phyloP scores from a whole-genome alignment of 371 early-diverging fungal species.

The Mortierella sp. region DNA sequence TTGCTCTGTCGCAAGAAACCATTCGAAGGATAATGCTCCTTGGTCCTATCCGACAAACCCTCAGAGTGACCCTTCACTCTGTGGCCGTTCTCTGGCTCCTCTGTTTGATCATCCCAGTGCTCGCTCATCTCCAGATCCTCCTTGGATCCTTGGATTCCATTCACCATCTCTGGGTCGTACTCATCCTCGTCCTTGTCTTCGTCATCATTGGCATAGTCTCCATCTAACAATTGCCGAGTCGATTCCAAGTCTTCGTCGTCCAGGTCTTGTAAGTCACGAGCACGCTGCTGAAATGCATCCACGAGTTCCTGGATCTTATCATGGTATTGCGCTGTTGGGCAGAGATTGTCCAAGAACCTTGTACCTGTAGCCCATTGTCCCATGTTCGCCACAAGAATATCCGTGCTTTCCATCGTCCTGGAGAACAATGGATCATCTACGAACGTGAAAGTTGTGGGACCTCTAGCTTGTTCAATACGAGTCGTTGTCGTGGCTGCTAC shows the following conservation, averaged over 20 bases:
- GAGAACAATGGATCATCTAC: conserved; percentile 27
- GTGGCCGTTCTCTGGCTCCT: conserved; percentile 8
- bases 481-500: conserved; percentile 2
- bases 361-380: conserved; percentile 49
- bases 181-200: conserved; percentile 17
- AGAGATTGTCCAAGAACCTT: conserved; percentile 25
- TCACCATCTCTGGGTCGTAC: conserved; percentile 11
- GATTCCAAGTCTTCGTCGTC: conserved; percentile 18
- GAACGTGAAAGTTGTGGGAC: conserved; percentile 17
- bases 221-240: conserved; percentile 8
- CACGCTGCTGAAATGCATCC: conserved; percentile 21
- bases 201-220: neutral
- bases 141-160: neutral
- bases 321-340: conserved; percentile 34
- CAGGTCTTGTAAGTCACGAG: conserved; percentile 31
- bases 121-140: conserved; percentile 1
- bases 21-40: neutral
- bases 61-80: too few species aligned
- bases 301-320: conserved; percentile 21
- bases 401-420: conserved; percentile 1
- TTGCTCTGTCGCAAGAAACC: neutral
- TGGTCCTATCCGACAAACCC: too few species aligned
- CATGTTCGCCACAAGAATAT: conserved; percentile 36
- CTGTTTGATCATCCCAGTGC: conserved; percentile 24
- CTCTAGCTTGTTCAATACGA: conserved; percentile 9